Conservation (phyloP, 1,284 basidiomycete genomes). For the Coniferiporia sulphurascens region DNA sequence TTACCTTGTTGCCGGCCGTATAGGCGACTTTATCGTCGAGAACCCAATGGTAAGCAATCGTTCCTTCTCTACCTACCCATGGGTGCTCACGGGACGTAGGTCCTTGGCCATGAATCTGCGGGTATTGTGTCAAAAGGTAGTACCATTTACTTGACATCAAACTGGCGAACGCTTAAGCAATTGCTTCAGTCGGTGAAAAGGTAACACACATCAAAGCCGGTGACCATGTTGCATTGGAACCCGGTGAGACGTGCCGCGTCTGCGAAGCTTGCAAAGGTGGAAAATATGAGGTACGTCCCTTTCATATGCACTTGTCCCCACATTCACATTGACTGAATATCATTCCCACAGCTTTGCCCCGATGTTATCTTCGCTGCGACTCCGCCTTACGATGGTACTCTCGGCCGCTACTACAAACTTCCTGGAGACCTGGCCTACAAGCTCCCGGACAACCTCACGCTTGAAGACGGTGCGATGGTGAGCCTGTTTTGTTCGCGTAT, state of each 20-base stretch:
- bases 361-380: constrained; percentile 84
- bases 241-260: constrained; percentile 68
- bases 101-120: constrained; percentile 55
- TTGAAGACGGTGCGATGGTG: constrained; percentile 87
- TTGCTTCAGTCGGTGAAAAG: constrained; percentile 53
- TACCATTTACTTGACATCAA: neutral
- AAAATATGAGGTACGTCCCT: constrained; percentile 59
- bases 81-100: constrained; percentile 25
- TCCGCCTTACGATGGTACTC: constrained; percentile 85
- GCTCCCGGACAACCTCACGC: constrained; percentile 66
- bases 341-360: constrained; percentile 53
- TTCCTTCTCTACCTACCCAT: constrained; percentile 1
- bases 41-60: constrained; percentile 61
- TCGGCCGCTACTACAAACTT: constrained; percentile 75
- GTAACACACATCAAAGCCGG: constrained; percentile 74
- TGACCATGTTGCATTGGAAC: constrained; percentile 85
- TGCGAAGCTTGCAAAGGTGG: constrained; percentile 77
- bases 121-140: constrained; percentile 41
- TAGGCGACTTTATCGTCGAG: constrained; percentile 72
- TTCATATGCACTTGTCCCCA: neutral
- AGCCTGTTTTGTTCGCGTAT: constrained; percentile 16
- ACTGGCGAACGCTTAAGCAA: neutral
- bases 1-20: constrained; percentile 70
- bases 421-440: constrained; percentile 72
- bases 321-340: constrained; percentile 22